Conservation (phyloP, 176 grass and related monocot species). For the Cenchrus purpureus region DNA sequence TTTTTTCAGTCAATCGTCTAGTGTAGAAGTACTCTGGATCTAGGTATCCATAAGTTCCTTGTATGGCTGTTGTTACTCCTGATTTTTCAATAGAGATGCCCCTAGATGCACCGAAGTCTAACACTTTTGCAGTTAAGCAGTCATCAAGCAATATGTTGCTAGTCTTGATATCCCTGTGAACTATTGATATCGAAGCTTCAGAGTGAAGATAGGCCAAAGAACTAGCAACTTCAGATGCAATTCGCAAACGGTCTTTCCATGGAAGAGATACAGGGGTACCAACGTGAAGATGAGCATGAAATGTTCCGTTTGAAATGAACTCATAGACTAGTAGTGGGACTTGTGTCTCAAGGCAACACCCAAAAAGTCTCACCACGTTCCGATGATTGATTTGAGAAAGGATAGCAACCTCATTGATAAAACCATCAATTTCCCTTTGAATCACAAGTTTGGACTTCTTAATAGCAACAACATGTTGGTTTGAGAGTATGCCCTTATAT, state of each 20-base stretch:
- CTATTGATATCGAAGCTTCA: slow-evolving; percentile 29
- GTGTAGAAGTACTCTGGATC: slow-evolving; percentile 59
- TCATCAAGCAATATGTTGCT: slow-evolving; percentile 60
- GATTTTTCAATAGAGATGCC: slow-evolving; percentile 27
- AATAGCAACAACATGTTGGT: slow-evolving; percentile 55
- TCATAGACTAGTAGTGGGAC: slow-evolving; percentile 58
- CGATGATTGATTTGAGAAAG: slow-evolving; percentile 62
- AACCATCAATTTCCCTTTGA: slow-evolving; percentile 51
- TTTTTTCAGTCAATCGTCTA: slow-evolving; percentile 50
- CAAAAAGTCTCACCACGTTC: slow-evolving; percentile 60
- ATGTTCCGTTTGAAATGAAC: slow-evolving; percentile 59
- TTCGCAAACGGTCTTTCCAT: slow-evolving; percentile 36
- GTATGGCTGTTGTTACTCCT: slow-evolving; percentile 35
- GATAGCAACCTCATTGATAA: slow-evolving; percentile 65
- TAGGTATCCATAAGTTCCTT: slow-evolving; percentile 66
- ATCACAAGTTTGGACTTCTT: slow-evolving; percentile 52
- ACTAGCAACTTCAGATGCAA: slow-evolving; percentile 51
- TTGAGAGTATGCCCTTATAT: slow-evolving; percentile 58
- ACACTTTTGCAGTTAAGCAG: slow-evolving; percentile 51
- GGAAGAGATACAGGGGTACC: neutral
- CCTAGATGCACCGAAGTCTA: slow-evolving; percentile 64
- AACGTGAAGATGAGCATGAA: slow-evolving; percentile 39
- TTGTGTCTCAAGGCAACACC: slow-evolving; percentile 64
- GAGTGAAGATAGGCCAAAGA: slow-evolving; percentile 59
- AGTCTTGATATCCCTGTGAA: slow-evolving; percentile 60